Evolutionary conservation across 768 basidiomycete species (phyloP).

Genomic region (Cystofilobasidium macerans): DNA sequence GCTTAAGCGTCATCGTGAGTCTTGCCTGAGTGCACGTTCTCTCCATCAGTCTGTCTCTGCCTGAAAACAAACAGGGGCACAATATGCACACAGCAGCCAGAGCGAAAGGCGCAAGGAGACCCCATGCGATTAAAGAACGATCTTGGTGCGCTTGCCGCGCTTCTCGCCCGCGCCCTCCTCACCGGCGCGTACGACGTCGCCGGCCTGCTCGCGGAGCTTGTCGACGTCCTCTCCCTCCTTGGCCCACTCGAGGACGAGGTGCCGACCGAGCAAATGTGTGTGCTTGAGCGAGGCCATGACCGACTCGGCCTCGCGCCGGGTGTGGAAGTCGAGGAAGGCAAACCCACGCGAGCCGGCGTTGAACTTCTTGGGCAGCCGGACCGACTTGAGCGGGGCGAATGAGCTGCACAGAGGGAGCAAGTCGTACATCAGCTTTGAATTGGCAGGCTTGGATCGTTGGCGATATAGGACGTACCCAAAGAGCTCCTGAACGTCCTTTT

Average conservation of each 20-base stretch:
- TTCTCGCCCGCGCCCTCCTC: conserved; percentile 23
- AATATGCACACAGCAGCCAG: too few species aligned
- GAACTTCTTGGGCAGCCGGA: conserved; percentile 84
- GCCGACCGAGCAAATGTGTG: conserved; percentile 89
- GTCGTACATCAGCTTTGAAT: background rate
- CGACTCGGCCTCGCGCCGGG: conserved; percentile 77
- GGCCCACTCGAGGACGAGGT: conserved; percentile 92
- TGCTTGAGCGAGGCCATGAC: conserved; percentile 77
- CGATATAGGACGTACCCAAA: conserved; percentile 57
- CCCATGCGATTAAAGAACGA: background rate
- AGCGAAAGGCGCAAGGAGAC: background rate
- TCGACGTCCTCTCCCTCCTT: conserved; percentile 46
- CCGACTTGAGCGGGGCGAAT: conserved; percentile 86
- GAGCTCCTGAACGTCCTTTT: conserved; percentile 78
- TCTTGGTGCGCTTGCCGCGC: conserved; percentile 22
- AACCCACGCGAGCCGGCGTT: conserved; percentile 82
- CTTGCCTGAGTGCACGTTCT: too few species aligned
- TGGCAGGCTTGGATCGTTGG: background rate
- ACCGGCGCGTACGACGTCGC: conserved; percentile 51
- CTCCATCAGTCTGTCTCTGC: too few species aligned
- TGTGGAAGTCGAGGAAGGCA: conserved; percentile 89
- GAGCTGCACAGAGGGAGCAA: conserved; percentile 44
- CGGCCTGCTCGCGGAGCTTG: conserved; percentile 42
- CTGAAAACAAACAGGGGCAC: too few species aligned
- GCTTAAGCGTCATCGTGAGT: too few species aligned